Base-by-base conservation (phyloP, 148 eudicot species). In the Spergularia bocconei region DNA sequence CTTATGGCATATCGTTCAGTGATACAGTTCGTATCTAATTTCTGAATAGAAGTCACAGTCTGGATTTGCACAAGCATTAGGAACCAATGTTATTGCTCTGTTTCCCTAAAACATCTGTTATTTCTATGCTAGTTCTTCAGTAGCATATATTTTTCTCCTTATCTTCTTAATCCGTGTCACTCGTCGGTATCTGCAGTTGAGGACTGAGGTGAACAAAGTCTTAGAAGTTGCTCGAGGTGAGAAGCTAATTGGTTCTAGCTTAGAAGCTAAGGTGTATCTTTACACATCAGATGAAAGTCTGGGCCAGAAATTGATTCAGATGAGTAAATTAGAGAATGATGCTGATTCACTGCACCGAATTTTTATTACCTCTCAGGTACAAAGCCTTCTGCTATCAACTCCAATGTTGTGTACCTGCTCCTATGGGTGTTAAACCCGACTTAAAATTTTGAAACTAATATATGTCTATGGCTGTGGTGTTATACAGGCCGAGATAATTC, bases 331-430 rank as follows among this genome's bases (percentile, higher is more conserved):
- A n/a, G 72, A 89, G 50, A 87, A 86, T 68, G 92, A 92, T 39
- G 96, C 94, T 9, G 99, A 91, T 78, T 63, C 88, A n/a, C 83
- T 92, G 75, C 82, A 86, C 74, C 92, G 94, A 67, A 84, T 95
- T 78, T 92, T 95, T 76, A 89, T 95, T 58, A 92, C 99, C 47
- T 95, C 99, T 72, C 99, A 95, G 97, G 99, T 95, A 81, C 62
- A 20, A 66, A 17, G 10, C 29, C 57, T 57, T 71, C n/a, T 17
- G 65, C 11, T 41, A 44, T 25, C 54, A 51, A 33, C 15, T 1
- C 41, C 17, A 5, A 14, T 6, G 13, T 55, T 65, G 21, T 67
- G 23, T 2, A 13, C 44, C 7, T 73, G 19, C 15, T 60, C 50
- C 16, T 61, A 16, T 2, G 60, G 48, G 12, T 4, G 16, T 54